Percentiles rank a stretch among this genome's conserved stretches.
Evolutionary conservation across 495 filamentous ascomycete species (phyloP).

Genomic region (Hypomontagnella monticulosa): DNA sequence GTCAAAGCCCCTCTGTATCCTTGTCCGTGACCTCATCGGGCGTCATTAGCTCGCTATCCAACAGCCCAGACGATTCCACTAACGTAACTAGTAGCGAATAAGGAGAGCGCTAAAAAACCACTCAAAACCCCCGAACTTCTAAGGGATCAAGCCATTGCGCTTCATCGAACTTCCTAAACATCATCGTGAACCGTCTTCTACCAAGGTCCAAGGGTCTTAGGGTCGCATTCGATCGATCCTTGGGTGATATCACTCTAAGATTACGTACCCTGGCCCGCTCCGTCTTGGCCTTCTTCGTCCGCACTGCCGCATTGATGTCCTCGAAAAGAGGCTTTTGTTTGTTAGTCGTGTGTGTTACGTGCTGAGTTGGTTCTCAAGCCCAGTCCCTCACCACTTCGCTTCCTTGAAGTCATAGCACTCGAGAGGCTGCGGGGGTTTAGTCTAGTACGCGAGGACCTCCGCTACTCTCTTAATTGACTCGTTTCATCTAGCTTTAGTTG

Average conservation of each 20-base stretch:
- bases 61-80: constrained; percentile 18
- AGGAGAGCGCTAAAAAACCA: constrained; percentile 21
- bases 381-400: no score
- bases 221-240: constrained; percentile 37
- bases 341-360: neutral
- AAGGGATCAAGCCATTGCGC: neutral
- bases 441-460: neutral
- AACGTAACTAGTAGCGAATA: constrained; percentile 24
- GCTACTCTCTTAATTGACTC: neutral
- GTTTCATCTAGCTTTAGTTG: neutral
- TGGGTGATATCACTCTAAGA: constrained; percentile 28
- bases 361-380: neutral
- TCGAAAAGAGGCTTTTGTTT: neutral
- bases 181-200: constrained; percentile 11
- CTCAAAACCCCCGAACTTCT: constrained; percentile 22
- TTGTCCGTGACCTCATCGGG: constrained; percentile 41
- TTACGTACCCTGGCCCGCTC: constrained; percentile 29
- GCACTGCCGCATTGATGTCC: neutral
- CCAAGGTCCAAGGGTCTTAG: constrained; percentile 19
- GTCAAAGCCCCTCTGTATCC: constrained; percentile 50
- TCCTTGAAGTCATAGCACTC: no score
- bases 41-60: constrained; percentile 28
- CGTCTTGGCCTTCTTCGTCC: neutral
- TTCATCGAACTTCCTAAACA: constrained; percentile 13
- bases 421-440: no score